phyloP scores from a whole-genome alignment of 2,329 filamentous ascomycete species.

The Aspergillus fructus region DNA sequence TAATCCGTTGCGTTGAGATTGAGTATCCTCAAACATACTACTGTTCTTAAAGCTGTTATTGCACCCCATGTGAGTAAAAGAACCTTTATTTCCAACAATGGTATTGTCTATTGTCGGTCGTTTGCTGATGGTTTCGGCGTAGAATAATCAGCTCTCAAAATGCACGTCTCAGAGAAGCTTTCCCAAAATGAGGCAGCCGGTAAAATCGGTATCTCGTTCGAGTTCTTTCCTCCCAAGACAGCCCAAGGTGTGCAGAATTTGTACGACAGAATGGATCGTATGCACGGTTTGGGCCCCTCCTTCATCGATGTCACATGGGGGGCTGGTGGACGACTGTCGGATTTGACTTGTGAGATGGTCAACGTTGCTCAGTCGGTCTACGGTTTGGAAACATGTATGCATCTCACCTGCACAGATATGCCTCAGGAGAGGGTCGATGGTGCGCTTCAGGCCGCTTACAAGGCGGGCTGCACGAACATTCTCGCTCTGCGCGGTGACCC shows the following conservation, averaged over 20 bases:
- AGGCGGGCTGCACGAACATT: constrained; percentile 95
- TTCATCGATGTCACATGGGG: constrained; percentile 99
- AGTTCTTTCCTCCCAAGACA: constrained; percentile 98
- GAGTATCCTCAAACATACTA: not conserved
- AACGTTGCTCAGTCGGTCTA: constrained; percentile 92
- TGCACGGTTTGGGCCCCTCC: constrained; percentile 89
- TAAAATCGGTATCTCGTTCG: constrained; percentile 93
- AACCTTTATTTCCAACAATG: not conserved
- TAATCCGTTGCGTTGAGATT: not conserved
- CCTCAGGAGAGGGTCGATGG: constrained; percentile 86
- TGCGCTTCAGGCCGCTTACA: constrained; percentile 83
- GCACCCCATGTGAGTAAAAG: not conserved
- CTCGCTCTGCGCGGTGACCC: constrained; percentile 90
- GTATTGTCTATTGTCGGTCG: not conserved
- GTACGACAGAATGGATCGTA: constrained; percentile 98
- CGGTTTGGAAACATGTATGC: constrained; percentile 98
- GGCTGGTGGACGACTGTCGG: constrained; percentile 84
- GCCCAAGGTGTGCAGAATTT: constrained; percentile 89
- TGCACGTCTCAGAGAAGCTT: constrained; percentile 96
- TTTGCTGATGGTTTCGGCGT: constrained; percentile 1
- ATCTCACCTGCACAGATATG: constrained; percentile 98
- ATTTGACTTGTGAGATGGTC: constrained; percentile 97
- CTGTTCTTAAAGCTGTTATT: not conserved
- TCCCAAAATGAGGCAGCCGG: constrained; percentile 74
- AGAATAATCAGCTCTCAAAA: constrained; percentile 49